phyloP scores from a whole-genome alignment of 163 green algal species.

The Scenedesmus sp. region DNA sequence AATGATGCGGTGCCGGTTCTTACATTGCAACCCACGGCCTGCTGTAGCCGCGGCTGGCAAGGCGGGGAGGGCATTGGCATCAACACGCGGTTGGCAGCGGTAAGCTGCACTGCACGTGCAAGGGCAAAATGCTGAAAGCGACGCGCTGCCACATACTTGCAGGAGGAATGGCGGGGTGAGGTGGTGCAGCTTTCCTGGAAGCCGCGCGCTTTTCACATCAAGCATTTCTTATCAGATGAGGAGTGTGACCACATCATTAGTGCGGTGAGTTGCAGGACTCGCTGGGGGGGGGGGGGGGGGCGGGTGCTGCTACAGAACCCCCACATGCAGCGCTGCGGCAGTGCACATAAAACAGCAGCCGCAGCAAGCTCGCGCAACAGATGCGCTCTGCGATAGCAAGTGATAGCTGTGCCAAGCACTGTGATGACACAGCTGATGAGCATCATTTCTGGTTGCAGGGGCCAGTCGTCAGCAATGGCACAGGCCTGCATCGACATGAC shows the following conservation, averaged over 20 bases:
- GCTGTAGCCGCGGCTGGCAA: background rate
- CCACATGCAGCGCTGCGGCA: background rate
- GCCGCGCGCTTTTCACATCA: conserved; percentile 70
- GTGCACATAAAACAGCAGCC: background rate
- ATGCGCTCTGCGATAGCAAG: background rate
- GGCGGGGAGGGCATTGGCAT: background rate
- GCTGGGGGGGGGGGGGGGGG: background rate
- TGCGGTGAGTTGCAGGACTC: conserved; percentile 49
- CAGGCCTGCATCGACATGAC: no score
- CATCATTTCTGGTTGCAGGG: no score
- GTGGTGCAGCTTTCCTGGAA: conserved; percentile 75
- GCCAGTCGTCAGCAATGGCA: no score
- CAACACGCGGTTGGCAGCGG: background rate
- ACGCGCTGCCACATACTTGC: background rate
- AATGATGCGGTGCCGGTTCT: background rate
- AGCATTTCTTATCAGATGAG: conserved; percentile 71
- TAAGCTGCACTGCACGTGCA: no score
- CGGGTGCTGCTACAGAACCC: background rate
- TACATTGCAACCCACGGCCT: background rate
- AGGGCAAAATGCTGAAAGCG: no score
- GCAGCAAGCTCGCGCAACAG: background rate
- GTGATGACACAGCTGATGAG: background rate
- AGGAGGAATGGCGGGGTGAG: conserved; percentile 78
- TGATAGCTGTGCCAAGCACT: background rate
- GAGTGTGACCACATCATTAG: conserved; percentile 77